phyloP scores from a whole-genome alignment of 331 rosid genomes.

The Quercus lobata region DNA sequence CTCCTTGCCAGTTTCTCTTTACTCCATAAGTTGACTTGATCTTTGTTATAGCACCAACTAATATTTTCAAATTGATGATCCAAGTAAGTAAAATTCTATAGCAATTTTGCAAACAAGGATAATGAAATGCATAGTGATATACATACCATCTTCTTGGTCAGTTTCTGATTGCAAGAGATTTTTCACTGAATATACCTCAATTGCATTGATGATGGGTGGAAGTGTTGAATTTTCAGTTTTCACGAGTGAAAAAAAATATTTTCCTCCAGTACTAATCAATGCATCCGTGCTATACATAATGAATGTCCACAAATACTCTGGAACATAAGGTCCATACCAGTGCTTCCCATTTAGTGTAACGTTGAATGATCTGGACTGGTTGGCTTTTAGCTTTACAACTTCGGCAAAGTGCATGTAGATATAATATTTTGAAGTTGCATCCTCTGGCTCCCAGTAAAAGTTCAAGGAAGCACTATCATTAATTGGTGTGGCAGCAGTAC shows the following conservation, averaged over 20 bases:
- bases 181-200: conserved; percentile 28
- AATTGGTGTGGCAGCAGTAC: too few relatives aligned
- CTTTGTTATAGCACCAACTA: conserved; percentile 33
- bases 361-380: too few relatives aligned
- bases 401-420: too few relatives aligned
- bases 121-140: background rate
- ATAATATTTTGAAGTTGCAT: too few relatives aligned
- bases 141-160: conserved; percentile 37
- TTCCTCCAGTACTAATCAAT: background rate
- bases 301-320: too few relatives aligned
- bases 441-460: too few relatives aligned
- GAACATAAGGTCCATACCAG: too few relatives aligned
- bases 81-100: background rate
- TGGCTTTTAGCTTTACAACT: too few relatives aligned
- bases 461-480: too few relatives aligned
- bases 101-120: too few relatives aligned
- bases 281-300: rapidly evolving
- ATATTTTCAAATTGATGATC: background rate
- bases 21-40: conserved; percentile 28
- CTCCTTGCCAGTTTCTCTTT: conserved; percentile 47
- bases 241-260: conserved; percentile 1
- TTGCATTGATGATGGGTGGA: conserved; percentile 49
- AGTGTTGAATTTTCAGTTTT: conserved; percentile 30
- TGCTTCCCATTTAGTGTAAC: too few relatives aligned
- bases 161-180: conserved; percentile 27